phyloP scores from a whole-genome alignment of 192 early-diverging fungal species.

The Podila epicladia region DNA sequence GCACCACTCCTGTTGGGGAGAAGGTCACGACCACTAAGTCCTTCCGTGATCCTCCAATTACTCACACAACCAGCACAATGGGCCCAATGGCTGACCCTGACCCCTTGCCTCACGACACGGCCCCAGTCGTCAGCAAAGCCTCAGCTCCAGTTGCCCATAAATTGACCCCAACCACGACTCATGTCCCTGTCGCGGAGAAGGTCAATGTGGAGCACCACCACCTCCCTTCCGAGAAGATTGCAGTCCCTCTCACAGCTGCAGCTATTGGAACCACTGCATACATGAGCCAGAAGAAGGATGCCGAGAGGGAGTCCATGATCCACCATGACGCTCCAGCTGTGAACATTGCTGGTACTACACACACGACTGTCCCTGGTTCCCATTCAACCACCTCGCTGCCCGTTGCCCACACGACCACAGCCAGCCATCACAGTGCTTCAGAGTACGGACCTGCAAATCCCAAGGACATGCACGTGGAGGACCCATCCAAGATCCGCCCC shows the following conservation, averaged over 20 bases:
- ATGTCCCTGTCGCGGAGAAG: not conserved
- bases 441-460: constrained; percentile 14
- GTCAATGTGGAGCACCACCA: not conserved
- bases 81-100: too few relatives aligned
- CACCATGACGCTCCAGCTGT: not conserved
- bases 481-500: constrained; percentile 4
- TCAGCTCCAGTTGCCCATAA: too few relatives aligned
- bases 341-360: not conserved
- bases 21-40: too few relatives aligned
- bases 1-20: too few relatives aligned
- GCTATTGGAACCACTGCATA: not conserved
- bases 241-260: not conserved
- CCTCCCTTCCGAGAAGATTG: not conserved
- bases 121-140: too few relatives aligned
- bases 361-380: not conserved
- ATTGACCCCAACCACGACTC: too few relatives aligned
- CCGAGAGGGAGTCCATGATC: not conserved
- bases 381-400: not conserved
- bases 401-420: not conserved
- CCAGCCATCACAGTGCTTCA: not conserved
- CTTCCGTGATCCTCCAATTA: too few relatives aligned
- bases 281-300: not conserved
- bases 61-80: too few relatives aligned
- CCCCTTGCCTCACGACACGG: too few relatives aligned
- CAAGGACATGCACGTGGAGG: constrained; percentile 7